Conservation (phyloP, 345 rosid species). For the Camelina sativa region DNA sequence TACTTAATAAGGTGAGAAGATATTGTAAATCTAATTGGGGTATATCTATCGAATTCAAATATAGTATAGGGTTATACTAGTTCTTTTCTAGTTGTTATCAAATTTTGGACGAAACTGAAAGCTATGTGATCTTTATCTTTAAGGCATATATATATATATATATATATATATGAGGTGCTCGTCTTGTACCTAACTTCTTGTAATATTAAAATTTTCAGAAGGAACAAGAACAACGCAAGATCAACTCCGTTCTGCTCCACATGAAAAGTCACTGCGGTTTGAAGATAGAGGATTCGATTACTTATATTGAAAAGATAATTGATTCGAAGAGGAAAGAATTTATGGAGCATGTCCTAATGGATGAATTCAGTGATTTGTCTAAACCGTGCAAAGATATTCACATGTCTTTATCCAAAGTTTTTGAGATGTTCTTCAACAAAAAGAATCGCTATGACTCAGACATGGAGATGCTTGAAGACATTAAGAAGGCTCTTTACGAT, state of each 20-base stretch:
- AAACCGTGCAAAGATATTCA: conserved; percentile 52
- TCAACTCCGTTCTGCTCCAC: conserved; percentile 50
- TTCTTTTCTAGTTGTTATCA: not conserved
- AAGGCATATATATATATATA: too few relatives aligned
- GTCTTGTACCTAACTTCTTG: not conserved
- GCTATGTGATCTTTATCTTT: not conserved
- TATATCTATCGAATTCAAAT: not conserved
- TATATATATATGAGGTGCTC: not conserved
- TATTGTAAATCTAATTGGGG: not conserved
- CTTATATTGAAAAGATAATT: conserved; percentile 39
- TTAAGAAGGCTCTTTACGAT: conserved; percentile 56
- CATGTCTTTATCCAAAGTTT: conserved; percentile 47
- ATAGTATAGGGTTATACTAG: not conserved
- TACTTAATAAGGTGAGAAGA: not conserved
- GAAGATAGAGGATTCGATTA: conserved; percentile 50
- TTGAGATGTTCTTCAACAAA: conserved; percentile 56
- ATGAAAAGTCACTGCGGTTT: conserved; percentile 39
- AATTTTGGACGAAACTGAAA: not conserved
- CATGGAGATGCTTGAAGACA: conserved; percentile 50
- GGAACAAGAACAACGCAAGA: conserved; percentile 53
- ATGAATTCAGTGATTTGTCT: conserved; percentile 42
- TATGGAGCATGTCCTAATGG: conserved; percentile 48
- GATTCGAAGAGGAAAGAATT: conserved; percentile 47
- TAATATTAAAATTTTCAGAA: conserved; percentile 40
- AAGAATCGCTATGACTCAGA: conserved; percentile 52